Conservation (phyloP, 2,329 filamentous ascomycete species). For the Talaromyces sp. region DNA sequence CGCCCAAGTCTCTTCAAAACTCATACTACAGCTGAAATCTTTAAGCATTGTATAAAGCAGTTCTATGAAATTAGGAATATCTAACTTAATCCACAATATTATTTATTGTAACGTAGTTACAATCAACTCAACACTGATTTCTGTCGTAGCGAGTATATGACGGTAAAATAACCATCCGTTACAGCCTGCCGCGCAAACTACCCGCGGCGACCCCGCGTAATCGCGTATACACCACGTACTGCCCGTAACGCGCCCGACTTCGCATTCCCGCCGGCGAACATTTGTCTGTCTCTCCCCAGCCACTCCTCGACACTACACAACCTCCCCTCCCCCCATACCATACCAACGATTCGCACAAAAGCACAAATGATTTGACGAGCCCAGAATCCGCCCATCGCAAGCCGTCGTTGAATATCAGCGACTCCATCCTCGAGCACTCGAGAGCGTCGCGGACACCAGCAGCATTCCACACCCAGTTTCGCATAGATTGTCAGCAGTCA, state of each 20-base stretch:
- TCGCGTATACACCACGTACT: background rate
- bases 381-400: background rate
- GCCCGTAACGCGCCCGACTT: background rate
- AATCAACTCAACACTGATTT: background rate
- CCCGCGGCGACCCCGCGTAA: background rate
- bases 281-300: background rate
- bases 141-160: background rate
- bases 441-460: background rate
- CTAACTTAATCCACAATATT: background rate
- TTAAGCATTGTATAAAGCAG: background rate
- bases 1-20: background rate
- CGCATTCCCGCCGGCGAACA: background rate
- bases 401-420: background rate
- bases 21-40: background rate
- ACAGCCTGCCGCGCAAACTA: background rate
- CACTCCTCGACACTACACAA: background rate
- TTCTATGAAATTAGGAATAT: too few relatives aligned
- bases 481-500: background rate
- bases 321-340: background rate
- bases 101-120: background rate
- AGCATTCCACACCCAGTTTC: background rate
- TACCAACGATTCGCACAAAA: background rate
- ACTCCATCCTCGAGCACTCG: background rate
- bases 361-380: background rate
- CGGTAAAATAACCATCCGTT: background rate